Evolutionary conservation across 805 yeast species (phyloP), one percentile per base, ranked within the genome.

Genomic region (Pichia heedii): DNA sequence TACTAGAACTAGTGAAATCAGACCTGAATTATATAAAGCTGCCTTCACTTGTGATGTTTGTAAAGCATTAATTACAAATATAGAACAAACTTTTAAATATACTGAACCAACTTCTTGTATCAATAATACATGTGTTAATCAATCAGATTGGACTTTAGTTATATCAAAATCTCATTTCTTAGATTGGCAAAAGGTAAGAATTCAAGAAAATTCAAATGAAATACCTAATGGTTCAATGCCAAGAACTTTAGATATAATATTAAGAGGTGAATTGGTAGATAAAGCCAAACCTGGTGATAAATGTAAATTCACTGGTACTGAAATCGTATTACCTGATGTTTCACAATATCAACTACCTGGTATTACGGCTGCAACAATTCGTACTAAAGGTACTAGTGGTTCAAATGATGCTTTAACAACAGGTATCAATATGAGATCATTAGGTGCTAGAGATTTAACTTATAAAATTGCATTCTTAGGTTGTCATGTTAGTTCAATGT

Each of bases 201-300:
- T 90, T 51, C 98, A 90, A 61, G 98, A 90, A 58, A 93, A 90
- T 57, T 81, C 97, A n/a, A 84, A 73, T 54, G 97, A 90, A 63
- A 90, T 90, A 45, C 98, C 98, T 22, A 87, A 96, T 0, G 98
- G 98, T 24, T 88, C 97, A 4, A 90, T 90, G 98, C 98, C 98
- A 22, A 77, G 98, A 61, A 90, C 96, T 1, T 64, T 90, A 55
- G 98, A 90, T 61, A 90, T 90, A 21, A 84, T 90, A 41, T 66
- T 90, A 46, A 73, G 98, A 54, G 97, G 97, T 41, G 97, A 90
- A 53, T 73, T 87, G 42, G 97, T 93, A 9, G 98, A 90, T 59
- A 73, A 88, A 51, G 97, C 97, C 3, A 93, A 90, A 63, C 97
- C 98, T 1, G 98, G 98, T 52, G 97, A 90, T 63, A 84, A 86